Base-by-base conservation (phyloP, 225 moss, liverwort and hornwort species). In the Marchantia polymorpha region DNA sequence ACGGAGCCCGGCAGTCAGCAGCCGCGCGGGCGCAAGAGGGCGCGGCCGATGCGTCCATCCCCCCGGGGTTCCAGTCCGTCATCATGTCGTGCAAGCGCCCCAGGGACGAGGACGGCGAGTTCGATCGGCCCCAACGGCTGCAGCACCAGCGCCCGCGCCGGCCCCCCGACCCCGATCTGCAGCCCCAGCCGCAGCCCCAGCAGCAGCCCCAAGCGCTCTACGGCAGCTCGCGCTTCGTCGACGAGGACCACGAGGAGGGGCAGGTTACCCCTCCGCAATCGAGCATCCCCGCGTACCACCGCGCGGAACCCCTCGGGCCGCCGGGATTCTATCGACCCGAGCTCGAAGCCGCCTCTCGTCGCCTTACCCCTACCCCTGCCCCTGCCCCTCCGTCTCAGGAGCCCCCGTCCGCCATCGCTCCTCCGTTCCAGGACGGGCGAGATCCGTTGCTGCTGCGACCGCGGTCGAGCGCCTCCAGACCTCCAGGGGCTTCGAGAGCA, bases 201-300 rank as follows among this genome's bases (percentile, higher is more conserved):
- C 54, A 72, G 17, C 63, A 66, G 47, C 49, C 71, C 10, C 74
- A 75, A 49, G 23, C 59, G 27, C 73, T 78, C 26, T 16, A 29
- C 17, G 74, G 46, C 54, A 72, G 13, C 61, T 39, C 31, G 8
- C 76, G 52, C 14, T 30, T 55, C 12, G 56, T 25, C 12, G 81
- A 73, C 30, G 83, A 83, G 46, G 87, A 84, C 10, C 83, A 26
- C 51, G 87, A 87, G 78, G 84, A 84, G 52, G 87, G 87, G n/a
- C 87, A 84, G 61, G 17, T 81, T 47, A 79, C 83, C 61, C 76
- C 76, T 39, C 78, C 87, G 10, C 75, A 68, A 23, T 63, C 74
- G 27, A 26, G 20, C 8, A 74, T 68, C 74, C 52, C 25, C 10
- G 65, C 72, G 27, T 69, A 69, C 23, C 68, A 69, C 23, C 68